Evolutionary conservation across 1,139 yeast species (phyloP), one percentile per base, ranked within the genome.

Genomic region (Protomyces inundatus): DNA sequence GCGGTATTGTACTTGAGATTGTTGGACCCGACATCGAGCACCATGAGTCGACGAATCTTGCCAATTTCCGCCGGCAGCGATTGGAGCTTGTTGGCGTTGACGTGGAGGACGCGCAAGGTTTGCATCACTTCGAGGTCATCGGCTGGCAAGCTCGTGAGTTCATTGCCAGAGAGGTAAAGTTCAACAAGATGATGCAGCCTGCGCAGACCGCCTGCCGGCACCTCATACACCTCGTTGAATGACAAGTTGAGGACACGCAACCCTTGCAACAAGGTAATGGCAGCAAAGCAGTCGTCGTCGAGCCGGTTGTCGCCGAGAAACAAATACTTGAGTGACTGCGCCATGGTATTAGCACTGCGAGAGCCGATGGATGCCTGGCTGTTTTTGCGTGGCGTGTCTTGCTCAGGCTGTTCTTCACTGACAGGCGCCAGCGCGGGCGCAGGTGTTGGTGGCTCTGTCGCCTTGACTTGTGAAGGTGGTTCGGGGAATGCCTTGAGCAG

Each of bases 1-100:
- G 95, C 87, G 66, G 93, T 90, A 70, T 95, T 93, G 75, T 93
- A 93, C 71, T 91, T 88, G 73, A 95, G 79, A 68, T 86, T 88
- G 73, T 95, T 95, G 3, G 96, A 88, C 2, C 98, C 96, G 16
- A 90, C 95, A 76, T 95, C 99, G 54, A 95, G 80, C 16, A 86
- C 86, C 50, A 82, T 82, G 70, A 95, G 77, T 42, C 83, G 81
- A 0, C 77, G 73, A 64, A 90, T 80, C 67, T 86, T 86, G 16
- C 95, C 85, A 64, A 95, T 76, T 73, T 93, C 98, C 0, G 97
- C 88, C 0, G 98, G 98, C 55, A 95, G 75, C 0, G 97, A 84
- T 59, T 88, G 89, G 69, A 95, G 81, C 72, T 88, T 88, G 74
- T 95, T 95, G 70, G 88, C 88, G 73, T 93, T 93, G 69, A 90